phyloP scores from a whole-genome alignment of 768 basidiomycete genomes.

The Dioszegia hungarica region DNA sequence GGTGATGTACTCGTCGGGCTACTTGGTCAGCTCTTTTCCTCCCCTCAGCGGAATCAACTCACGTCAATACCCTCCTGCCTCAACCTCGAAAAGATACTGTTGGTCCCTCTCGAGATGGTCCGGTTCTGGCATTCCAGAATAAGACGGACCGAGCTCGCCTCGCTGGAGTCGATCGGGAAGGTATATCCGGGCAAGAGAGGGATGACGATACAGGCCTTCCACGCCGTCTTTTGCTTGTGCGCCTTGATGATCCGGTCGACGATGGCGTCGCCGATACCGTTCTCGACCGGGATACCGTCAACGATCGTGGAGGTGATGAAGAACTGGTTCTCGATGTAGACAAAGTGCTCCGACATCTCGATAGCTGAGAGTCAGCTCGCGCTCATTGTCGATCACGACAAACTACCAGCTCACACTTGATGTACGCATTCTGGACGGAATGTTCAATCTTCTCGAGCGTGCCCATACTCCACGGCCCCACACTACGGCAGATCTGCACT shows the following conservation, averaged over 20 bases:
- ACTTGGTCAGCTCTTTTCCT: neutral
- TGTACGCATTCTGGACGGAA: slow-evolving; percentile 91
- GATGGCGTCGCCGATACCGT: slow-evolving; percentile 89
- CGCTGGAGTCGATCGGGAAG: slow-evolving; percentile 84
- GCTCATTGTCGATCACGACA: neutral
- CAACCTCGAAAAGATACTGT: slow-evolving; percentile 83
- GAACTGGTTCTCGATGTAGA: slow-evolving; percentile 79
- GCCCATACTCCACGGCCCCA: slow-evolving; percentile 94
- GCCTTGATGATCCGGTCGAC: slow-evolving; percentile 86
- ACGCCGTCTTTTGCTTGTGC: slow-evolving; percentile 69
- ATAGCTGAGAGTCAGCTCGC: slow-evolving; percentile 60
- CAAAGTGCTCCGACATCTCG: slow-evolving; percentile 89
- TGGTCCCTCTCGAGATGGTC: slow-evolving; percentile 77
- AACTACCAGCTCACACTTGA: slow-evolving; percentile 60
- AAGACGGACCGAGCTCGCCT: slow-evolving; percentile 87
- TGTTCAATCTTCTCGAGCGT: slow-evolving; percentile 77
- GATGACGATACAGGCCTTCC: slow-evolving; percentile 84
- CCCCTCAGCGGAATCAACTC: slow-evolving; percentile 35
- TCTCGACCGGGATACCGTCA: slow-evolving; percentile 80
- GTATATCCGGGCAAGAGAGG: slow-evolving; percentile 90
- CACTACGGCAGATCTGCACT: slow-evolving; percentile 90
- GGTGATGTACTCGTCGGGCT: slow-evolving; percentile 89
- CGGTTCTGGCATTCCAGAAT: slow-evolving; percentile 94
- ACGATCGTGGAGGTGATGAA: slow-evolving; percentile 62
- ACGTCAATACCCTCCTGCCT: slow-evolving; percentile 85